phyloP scores from a whole-genome alignment of 225 moss, liverwort and hornwort species.

The Sphagnum tenellum region DNA sequence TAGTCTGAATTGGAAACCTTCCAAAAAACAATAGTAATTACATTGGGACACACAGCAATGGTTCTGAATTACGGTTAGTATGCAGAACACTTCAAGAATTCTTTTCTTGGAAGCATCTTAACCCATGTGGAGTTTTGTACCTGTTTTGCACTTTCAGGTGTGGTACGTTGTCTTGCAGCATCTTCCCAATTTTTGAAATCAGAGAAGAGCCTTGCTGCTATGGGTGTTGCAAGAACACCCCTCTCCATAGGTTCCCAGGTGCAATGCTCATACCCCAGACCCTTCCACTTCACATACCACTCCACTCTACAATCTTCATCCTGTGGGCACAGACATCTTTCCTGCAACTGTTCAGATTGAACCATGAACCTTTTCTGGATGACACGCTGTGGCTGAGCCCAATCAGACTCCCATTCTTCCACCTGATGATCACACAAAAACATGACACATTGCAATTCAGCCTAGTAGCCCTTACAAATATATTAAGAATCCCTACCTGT shows the following conservation, averaged over 20 bases:
- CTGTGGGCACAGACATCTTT: too few relatives aligned
- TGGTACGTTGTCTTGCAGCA: slow-evolving; percentile 39
- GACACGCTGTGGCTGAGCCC: slow-evolving; percentile 84
- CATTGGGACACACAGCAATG: too few relatives aligned
- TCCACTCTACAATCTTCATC: slow-evolving; percentile 28
- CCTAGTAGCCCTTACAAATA: too few relatives aligned
- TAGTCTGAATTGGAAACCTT: too few relatives aligned
- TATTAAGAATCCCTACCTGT: too few relatives aligned
- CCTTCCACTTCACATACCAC: slow-evolving; percentile 96
- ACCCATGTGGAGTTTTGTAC: slow-evolving; percentile 10
- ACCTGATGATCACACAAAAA: too few relatives aligned
- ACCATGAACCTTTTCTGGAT: slow-evolving; percentile 24
- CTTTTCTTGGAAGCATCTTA: too few relatives aligned
- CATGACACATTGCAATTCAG: too few relatives aligned
- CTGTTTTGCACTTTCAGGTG: slow-evolving; percentile 45
- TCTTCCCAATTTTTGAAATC: slow-evolving; percentile 50
- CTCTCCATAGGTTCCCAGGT: slow-evolving; percentile 70
- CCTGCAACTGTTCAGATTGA: too few relatives aligned
- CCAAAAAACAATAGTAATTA: too few relatives aligned
- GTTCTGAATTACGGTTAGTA: too few relatives aligned
- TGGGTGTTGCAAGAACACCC: slow-evolving; percentile 37
- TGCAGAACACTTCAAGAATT: too few relatives aligned
- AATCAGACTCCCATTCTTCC: slow-evolving; percentile 48
- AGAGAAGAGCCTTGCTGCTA: slow-evolving; percentile 31
- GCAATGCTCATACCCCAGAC: slow-evolving; percentile 77